Base-by-base conservation (phyloP, 352 stramenopile genomes). In the Globisporangium barbulae region DNA sequence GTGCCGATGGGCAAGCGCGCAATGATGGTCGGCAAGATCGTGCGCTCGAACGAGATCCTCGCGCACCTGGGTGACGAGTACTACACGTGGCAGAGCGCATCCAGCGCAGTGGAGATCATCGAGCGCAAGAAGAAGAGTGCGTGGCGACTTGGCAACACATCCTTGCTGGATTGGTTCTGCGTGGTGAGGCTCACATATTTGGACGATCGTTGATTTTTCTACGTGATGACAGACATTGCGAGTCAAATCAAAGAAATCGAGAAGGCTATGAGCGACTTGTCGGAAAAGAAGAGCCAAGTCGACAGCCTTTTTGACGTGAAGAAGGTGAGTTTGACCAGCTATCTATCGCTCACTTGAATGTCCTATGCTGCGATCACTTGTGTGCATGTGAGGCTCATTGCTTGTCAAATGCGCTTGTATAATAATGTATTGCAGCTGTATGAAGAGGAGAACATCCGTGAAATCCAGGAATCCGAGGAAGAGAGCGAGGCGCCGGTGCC, bases 21-120 rank as follows among this genome's bases (percentile, higher is more conserved):
- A 1, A 93, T 94, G 80, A 81, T 90, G 52, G 83, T 85, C 2
- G 87, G 87, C 48, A 91, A 86, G 60, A 90, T 96, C 45, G 74
- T 93, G 57, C 85, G 84, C 53, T 88, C 87, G 37, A 96, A 96
- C 44, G 87, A 96, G 71, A 78, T 96, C 56, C 69, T 94, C 13
- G 80, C 83, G 37, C 84, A 94, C 62, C 61, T 96, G 33, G 87
- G 87, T 7, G 85, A 93, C 64, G 81, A 93, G 12, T 91, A 90
- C 69, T 94, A 88, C 67, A 78, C 81, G 30, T 94, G 86, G 85
- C 78, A 88, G 61, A 88, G 82, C 42, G 84, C 80, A 9, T 64
- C 70, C 15, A 74, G 88, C 21, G 80, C 87, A 0, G 42, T 90
- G 1, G 74, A 79, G 25, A 76, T 90, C 17, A 85, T 94, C 47